phyloP scores from a whole-genome alignment of 768 basidiomycete genomes.

The Tephrocybe rancida region DNA sequence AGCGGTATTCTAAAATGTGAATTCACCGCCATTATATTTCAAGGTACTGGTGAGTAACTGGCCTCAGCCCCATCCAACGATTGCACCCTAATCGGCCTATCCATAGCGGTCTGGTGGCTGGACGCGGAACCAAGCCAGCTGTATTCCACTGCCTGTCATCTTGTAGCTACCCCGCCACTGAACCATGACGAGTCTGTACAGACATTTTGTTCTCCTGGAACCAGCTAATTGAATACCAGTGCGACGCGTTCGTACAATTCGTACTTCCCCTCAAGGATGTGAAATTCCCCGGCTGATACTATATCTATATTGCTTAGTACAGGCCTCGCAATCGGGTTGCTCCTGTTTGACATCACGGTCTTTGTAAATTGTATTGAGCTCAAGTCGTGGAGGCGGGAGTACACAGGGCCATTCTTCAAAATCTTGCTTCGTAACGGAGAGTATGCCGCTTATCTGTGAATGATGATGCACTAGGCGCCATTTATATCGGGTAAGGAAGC shows the following conservation, averaged over 20 bases:
- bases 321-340: constrained; percentile 38
- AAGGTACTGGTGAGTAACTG: constrained; percentile 25
- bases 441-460: constrained; percentile 5
- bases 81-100: not conserved
- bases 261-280: not conserved
- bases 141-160: not conserved
- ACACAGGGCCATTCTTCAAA: constrained; percentile 25
- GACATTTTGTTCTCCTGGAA: not conserved
- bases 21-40: constrained; percentile 25
- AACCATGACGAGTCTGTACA: constrained; percentile 1
- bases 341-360: constrained; percentile 41
- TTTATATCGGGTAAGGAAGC: constrained; percentile 39
- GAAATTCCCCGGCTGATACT: not conserved
- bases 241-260: constrained; percentile 16
- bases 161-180: constrained; percentile 4
- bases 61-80: too few relatives aligned
- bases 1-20: constrained; percentile 25
- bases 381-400: constrained; percentile 31
- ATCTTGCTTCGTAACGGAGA: constrained; percentile 44
- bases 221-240: constrained; percentile 2
- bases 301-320: not conserved
- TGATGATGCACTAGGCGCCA: constrained; percentile 24
- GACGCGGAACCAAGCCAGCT: too few relatives aligned
- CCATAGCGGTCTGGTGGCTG: not conserved
- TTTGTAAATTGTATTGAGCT: constrained; percentile 42